Evolutionary conservation across 2,329 filamentous ascomycete genomes (phyloP), one percentile per base, ranked within the genome.

Genomic region (Cordyceps farinosa): DNA sequence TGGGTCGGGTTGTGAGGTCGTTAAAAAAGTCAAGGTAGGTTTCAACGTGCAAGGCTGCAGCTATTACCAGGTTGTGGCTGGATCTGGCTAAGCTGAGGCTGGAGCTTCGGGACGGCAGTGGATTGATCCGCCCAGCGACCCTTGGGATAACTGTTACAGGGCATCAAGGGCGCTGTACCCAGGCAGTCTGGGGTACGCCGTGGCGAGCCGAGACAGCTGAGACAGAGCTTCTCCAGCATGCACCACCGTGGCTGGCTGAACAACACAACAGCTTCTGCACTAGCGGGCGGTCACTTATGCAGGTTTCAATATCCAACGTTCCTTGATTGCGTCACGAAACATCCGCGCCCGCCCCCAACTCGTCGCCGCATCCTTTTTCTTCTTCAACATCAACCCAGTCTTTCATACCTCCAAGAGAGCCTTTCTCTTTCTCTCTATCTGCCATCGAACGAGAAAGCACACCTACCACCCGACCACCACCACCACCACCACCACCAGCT

Each of bases 281-380:
- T 57, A 47, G 42, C 36, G 38, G 22, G 27, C 7, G 57, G 47
- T 60, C 40, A 61, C 40, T 53, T 54, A 54, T 61, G 59, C 59
- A 61, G 40, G 42, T 17, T 55, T 34, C 59, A 36, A 47, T 55
- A 13, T 47, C 48, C 50, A 15, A 40, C n/a, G 9, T 61, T 61
- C 51, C 3, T 54, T 54, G 36, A 64, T 64, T 64, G 62, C 62
- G 62, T 64, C 62, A 64, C 62, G 48, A 64, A 60, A 34, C 48
- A 63, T 58, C 29, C 61, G 27, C 54, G 27, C 27, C 53, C 50
- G 48, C 45, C 8, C n/a, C 45, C 45, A 11, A 22, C 22, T 22
- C 22, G 22, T 22, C 22, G 22, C 22, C 22, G 22, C 22, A 22
- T 1, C 22, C 22, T 22, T 22, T 22, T 13, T 29, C 29, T 22